A percentile compares a stretch with the other conserved stretches of the same genome.
Conservation (phyloP, 2,329 filamentous ascomycete genomes). For the Pyrenophora teres region DNA sequence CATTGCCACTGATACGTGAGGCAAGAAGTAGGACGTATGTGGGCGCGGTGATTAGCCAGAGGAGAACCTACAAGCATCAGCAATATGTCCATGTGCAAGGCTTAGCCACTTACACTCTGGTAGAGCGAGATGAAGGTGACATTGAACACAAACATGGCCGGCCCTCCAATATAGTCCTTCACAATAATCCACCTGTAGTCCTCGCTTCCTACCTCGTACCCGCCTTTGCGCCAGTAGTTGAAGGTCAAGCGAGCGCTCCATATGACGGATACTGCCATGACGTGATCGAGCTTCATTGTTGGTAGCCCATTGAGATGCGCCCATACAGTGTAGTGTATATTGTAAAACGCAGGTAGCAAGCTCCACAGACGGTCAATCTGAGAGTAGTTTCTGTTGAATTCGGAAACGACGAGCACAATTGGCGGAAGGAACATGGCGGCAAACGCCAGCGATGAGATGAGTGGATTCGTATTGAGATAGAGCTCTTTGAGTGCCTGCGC, state of each 20-base stretch:
- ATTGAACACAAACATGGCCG: conserved; percentile 82
- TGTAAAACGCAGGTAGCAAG: conserved; percentile 83
- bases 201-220: conserved; percentile 85
- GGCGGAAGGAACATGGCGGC: conserved; percentile 71
- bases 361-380: conserved; percentile 95
- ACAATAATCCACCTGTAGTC: conserved; percentile 93
- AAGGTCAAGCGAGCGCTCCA: conserved; percentile 94
- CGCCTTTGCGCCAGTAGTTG: conserved; percentile 96
- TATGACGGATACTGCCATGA: conserved; percentile 69
- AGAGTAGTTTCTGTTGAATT: conserved; percentile 93
- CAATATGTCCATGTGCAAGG: background rate
- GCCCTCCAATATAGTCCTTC: conserved; percentile 64
- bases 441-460: conserved; percentile 74
- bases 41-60: conserved; percentile 78
- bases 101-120: conserved; percentile 60
- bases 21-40: conserved; percentile 81
- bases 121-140: conserved; percentile 83
- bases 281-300: conserved; percentile 71
- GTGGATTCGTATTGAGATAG: conserved; percentile 84
- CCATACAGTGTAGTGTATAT: conserved; percentile 83
- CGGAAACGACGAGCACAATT: conserved; percentile 75
- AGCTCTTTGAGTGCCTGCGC: conserved; percentile 68
- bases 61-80: conserved; percentile 62
- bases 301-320: conserved; percentile 74
- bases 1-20: conserved; percentile 62